These are phyloP conservation scores for Corinectria fuckeliana DNA, from an alignment of 2,329 filamentous ascomycete species.

Conservation along the genomic window DNA sequence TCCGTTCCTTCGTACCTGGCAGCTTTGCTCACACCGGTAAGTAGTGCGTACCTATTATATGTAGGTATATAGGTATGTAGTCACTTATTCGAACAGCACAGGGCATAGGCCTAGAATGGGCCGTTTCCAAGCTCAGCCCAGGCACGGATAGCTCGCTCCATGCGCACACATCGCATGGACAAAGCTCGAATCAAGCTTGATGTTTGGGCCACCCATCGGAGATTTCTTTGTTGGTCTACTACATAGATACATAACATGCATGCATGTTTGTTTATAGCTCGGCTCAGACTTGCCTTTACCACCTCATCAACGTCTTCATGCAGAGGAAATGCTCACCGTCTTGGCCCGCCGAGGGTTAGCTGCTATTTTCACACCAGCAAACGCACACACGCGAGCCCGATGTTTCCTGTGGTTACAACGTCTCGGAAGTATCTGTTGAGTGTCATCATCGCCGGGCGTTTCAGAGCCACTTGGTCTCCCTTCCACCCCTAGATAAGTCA, in stretches of 20 bases:
- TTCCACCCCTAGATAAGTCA: constrained; percentile 37
- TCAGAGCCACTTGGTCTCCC: constrained; percentile 26
- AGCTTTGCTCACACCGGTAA: no score
- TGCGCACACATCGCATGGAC: neutral
- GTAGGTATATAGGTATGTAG: no score
- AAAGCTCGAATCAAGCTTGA: neutral
- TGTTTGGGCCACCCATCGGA: neutral
- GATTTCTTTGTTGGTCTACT: neutral
- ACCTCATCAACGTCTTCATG: constrained; percentile 53
- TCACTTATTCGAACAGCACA: no score
- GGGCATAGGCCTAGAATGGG: no score
- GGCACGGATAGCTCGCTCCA: neutral
- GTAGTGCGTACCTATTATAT: no score
- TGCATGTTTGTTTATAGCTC: constrained; percentile 13
- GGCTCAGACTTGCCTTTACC: constrained; percentile 73
- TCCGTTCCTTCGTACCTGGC: no score
- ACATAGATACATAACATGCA: neutral
- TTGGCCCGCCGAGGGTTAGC: constrained; percentile 51
- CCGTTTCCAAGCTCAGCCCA: no score
- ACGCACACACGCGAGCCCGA: constrained; percentile 50
- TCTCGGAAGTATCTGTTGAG: constrained; percentile 77
- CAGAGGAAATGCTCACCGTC: constrained; percentile 23
- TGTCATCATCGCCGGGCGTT: constrained; percentile 67
- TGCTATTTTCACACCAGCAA: constrained; percentile 45
- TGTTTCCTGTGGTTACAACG: constrained; percentile 39